A percentile compares a stretch with the other conserved stretches of the same genome.
These are phyloP conservation scores for Leucocoprinus sp. DNA, from an alignment of 768 basidiomycete species.

Conservation along the genomic window DNA sequence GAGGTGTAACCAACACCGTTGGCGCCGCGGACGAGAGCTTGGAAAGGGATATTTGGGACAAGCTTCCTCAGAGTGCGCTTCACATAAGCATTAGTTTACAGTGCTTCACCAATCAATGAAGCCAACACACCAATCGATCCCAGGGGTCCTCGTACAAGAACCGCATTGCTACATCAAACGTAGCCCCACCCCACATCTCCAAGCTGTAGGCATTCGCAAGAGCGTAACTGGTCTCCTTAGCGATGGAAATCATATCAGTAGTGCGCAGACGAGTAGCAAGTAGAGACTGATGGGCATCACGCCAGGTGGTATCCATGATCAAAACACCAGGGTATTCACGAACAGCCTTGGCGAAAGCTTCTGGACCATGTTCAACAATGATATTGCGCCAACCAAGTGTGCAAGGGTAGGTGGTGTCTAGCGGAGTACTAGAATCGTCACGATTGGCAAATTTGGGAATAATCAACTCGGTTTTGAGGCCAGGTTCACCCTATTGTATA, in stretches of 20 bases:
- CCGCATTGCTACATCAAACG: constrained; percentile 98
- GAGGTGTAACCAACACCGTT: constrained; percentile 99
- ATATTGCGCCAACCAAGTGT: constrained; percentile 95
- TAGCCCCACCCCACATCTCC: constrained; percentile 99
- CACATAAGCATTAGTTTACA: constrained; percentile 11
- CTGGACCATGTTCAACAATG: constrained; percentile 95
- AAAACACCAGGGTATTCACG: constrained; percentile 91
- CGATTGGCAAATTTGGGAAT: constrained; percentile 75
- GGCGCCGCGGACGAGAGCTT: constrained; percentile 96
- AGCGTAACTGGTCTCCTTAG: constrained; percentile 94
- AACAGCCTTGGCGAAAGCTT: constrained; percentile 97
- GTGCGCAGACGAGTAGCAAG: constrained; percentile 95
- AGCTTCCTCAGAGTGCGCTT: constrained; percentile 88
- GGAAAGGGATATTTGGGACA: constrained; percentile 97
- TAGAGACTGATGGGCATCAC: constrained; percentile 97
- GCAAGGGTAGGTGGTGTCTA: constrained; percentile 81
- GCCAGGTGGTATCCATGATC: constrained; percentile 99
- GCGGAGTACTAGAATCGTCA: constrained; percentile 64
- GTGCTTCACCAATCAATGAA: background rate
- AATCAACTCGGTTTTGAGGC: constrained; percentile 81
- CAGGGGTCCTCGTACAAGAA: constrained; percentile 99
- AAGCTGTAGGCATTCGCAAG: constrained; percentile 92
- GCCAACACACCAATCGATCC: constrained; percentile 76
- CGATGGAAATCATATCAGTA: constrained; percentile 96
- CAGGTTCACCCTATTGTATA: constrained; percentile 72